Base-by-base conservation (phyloP, 2,329 filamentous ascomycete species). In the Elsinoe perseae region DNA sequence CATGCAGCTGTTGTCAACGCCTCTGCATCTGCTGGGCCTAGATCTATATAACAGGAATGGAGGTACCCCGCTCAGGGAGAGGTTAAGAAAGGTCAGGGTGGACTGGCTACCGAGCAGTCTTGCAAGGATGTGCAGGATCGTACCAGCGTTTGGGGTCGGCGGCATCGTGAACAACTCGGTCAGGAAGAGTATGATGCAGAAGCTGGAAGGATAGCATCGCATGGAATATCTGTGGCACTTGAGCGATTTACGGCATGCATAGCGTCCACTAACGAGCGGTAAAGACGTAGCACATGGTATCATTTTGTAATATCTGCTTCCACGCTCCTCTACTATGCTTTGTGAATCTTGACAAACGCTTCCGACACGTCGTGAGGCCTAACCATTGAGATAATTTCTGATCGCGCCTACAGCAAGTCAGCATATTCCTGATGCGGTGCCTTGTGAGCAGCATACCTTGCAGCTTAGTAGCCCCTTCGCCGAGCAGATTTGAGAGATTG, bases 101-200 rank as follows among this genome's bases (percentile, higher is more conserved):
- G 89, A 95, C 66, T 95, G 89, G 83, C 73, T 79, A 16, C 79
- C 85, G 61, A 92, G 86, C 68, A 82, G 82, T 27, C 71, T 81
- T 57, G 90, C 91, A 23, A 75, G 90, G 55, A 86, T 95, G 71
- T 86, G 86, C 59, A 80, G 91, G 65, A 95, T 95, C 63, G 79
- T 95, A 2, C 90, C 90, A 16, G 90, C 90, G 0, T 95, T 92
- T 75, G 91, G 90, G 1, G 78, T 95, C 10, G 91, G 90, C 0
- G 90, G 90, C 0, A 88, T 95, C 9, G 86, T 93, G 9, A 95
- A 95, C 71, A 79, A 78, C 58, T 84, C 86, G 65, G 76, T 92
- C 43, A 78, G 90, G 63, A 76, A 73, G 65, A 74, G 68, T 54
- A 67, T 92, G 63, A 90, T 95, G 85, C 74, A 73, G 62, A 77